Evolutionary conservation across 345 rosid species (phyloP), one percentile per base, ranked within the genome.

Genomic region (Syzygium jambos): DNA sequence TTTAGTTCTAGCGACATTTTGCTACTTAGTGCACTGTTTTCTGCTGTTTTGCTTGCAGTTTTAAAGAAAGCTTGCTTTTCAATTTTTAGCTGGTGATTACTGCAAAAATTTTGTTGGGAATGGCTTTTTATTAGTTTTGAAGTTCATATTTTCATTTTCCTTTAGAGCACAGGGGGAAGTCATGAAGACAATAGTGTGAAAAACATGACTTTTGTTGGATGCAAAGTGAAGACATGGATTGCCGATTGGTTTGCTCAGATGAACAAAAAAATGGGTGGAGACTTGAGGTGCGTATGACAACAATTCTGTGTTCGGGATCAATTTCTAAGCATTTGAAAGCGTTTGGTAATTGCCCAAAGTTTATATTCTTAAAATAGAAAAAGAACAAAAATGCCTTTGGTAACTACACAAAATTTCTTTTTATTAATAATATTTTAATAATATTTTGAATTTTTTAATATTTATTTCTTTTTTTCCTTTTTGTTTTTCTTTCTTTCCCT

Each of bases 161-260:
- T 52, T 49, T 27, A 21, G 34, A 51, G 61, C 57, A 22, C 88
- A 96, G 99, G 43, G 43, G 65, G 99, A 97, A 87, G 95, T 95
- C 77, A 91, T 96, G 98, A 97, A 97, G 93, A 84, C 93, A 0
- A 90, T 95, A 78, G 90, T 89, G 98, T 96, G 86, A 97, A 97
- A 93, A 97, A 95, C 87, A 85, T 96, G 95, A 95, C 95, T 25
- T 92, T 95, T 86, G 96, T 96, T 78, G 98, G 99, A 30, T 96
- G 99, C 92, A 88, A 92, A 85, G 95, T 97, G 88, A 95, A 96
- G 87, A 95, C 96, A 6, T 96, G 97, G 99, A 93, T 96, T 87
- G 99, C 98, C 5, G 98, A 97, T 90, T 95, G 99, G 99, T 97
- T 95, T 95, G 99, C 99, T 12, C 95, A 93, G 85, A 88, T 95